These are phyloP conservation scores for Physcia stellaris DNA, from an alignment of 495 filamentous ascomycete genomes.

Conservation along the genomic window DNA sequence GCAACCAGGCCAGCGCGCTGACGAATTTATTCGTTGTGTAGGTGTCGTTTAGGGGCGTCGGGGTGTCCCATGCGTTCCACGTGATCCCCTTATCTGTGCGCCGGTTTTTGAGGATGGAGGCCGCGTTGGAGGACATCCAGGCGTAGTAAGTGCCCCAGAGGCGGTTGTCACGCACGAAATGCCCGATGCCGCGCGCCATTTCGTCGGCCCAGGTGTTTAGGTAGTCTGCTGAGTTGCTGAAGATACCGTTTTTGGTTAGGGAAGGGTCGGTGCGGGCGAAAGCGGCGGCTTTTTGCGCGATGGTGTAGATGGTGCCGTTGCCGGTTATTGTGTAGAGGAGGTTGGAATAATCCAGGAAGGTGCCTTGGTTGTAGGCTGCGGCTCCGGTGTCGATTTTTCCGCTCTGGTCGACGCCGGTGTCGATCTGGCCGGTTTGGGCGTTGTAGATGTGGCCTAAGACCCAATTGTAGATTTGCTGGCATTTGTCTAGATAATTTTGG, in stretches of 20 bases:
- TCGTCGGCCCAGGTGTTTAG: constrained; percentile 14
- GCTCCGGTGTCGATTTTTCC: constrained; percentile 4
- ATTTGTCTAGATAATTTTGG: not conserved
- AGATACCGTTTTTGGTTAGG: constrained; percentile 9
- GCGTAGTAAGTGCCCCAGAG: constrained; percentile 8
- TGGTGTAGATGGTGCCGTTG: not conserved
- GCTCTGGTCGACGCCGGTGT: constrained; percentile 1
- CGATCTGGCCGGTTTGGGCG: not conserved
- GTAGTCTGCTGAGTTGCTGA: constrained; percentile 7
- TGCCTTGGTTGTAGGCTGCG: constrained; percentile 13
- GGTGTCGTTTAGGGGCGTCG: not conserved
- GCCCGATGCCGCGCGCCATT: constrained; percentile 11
- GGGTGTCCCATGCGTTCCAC: constrained; percentile 1
- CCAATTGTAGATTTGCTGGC: not conserved
- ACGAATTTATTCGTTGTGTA: constrained; percentile 1
- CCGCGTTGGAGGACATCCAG: constrained; percentile 9
- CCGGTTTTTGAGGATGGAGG: constrained; percentile 9
- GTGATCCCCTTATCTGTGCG: constrained; percentile 6
- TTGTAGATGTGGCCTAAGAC: not conserved
- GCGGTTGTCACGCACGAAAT: constrained; percentile 5
- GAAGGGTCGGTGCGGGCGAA: constrained; percentile 2
- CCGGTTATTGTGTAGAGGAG: constrained; percentile 8
- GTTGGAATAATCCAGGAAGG: constrained; percentile 10
- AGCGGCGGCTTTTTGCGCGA: not conserved
- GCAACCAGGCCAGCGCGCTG: not conserved